phyloP scores from a whole-genome alignment of 352 stramenopile genomes.

The Phytophthora melonis region DNA sequence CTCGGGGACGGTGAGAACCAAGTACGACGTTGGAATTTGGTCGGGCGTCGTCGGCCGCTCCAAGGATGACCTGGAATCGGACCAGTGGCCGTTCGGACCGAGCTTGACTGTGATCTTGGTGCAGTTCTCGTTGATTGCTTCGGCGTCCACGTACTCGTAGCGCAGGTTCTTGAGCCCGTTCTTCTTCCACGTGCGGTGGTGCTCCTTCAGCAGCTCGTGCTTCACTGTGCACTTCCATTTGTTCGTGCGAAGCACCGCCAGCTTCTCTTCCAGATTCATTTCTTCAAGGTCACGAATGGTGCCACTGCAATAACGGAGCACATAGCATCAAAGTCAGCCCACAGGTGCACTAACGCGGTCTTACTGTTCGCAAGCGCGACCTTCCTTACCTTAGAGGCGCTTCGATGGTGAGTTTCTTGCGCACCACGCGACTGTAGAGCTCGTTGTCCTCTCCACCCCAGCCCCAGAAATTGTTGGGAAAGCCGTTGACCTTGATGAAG shows the following conservation, averaged over 20 bases:
- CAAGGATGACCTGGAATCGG: slow-evolving; percentile 61
- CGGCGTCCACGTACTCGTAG: slow-evolving; percentile 57
- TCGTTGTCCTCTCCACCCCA: slow-evolving; percentile 71
- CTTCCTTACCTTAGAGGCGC: slow-evolving; percentile 38
- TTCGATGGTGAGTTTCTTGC: slow-evolving; percentile 57
- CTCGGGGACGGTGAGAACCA: slow-evolving; percentile 13
- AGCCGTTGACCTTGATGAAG: slow-evolving; percentile 96
- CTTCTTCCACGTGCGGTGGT: slow-evolving; percentile 61
- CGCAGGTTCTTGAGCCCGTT: slow-evolving; percentile 55
- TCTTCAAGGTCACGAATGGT: slow-evolving; percentile 59
- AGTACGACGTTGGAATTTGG: slow-evolving; percentile 15
- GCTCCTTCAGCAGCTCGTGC: slow-evolving; percentile 60
- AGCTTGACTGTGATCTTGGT: slow-evolving; percentile 62
- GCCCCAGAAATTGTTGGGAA: slow-evolving; percentile 96
- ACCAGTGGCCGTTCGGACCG: slow-evolving; percentile 60
- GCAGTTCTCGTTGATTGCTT: slow-evolving; percentile 47
- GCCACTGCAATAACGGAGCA: slow-evolving; percentile 37
- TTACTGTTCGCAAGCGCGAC: neutral
- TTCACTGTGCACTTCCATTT: slow-evolving; percentile 74
- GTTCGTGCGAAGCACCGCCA: slow-evolving; percentile 44
- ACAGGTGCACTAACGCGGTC: neutral
- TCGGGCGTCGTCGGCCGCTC: slow-evolving; percentile 30
- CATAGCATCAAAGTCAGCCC: slow-evolving; percentile 1
- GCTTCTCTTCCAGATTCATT: slow-evolving; percentile 53
- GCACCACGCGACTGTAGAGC: slow-evolving; percentile 61